Base-by-base conservation (phyloP, 192 early-diverging fungal species). In the Umbelopsis sp. region DNA sequence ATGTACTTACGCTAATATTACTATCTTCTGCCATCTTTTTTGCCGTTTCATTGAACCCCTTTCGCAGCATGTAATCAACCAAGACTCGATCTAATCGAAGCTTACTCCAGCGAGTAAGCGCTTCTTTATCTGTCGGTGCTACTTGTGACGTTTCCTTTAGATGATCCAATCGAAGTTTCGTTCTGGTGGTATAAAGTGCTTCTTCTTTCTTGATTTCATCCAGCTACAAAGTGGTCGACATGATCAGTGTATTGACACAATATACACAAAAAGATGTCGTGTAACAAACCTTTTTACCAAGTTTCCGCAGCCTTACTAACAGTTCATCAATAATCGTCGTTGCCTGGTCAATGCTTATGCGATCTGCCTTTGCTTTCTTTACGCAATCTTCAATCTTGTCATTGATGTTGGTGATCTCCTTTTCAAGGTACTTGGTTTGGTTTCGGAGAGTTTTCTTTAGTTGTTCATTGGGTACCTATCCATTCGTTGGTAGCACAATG, bases 61-160 rank as follows among this genome's bases (percentile, higher is more conserved):
- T 89, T 67, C 98, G 84, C 25, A 98, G 83, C 91, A 99, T 89
- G 77, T 97, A 99, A 77, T 99, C 98, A 2, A 95, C 92, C 68
- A 99, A 78, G 27, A 98, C 84, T 16, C 96, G 87, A 78, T 97
- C 89, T 23, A 99, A 78, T 11, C 96, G 88, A 6, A 87, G 87
- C 49, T 92, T 88, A 67, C 90, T 91, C 98, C 98, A 99, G 55
- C 86, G 81, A 27, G 83, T 82, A 76, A 91, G 97, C 68, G 86
- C 94, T 13, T 88, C 85, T 44, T 89, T 84, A 23, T 93, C 85
- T 0, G 88, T 69, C 0, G 84, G 85, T 5, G 80, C 72, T 27
- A 98, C 90, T 33, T 69, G 50, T 35, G 86, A 83, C 13, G 99
- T 77, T 53, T 93, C 86, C 53, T 84, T 85, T 9, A 99, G 74